Base-by-base conservation (phyloP, 1,284 basidiomycete genomes). In the Vanrija sp. region DNA sequence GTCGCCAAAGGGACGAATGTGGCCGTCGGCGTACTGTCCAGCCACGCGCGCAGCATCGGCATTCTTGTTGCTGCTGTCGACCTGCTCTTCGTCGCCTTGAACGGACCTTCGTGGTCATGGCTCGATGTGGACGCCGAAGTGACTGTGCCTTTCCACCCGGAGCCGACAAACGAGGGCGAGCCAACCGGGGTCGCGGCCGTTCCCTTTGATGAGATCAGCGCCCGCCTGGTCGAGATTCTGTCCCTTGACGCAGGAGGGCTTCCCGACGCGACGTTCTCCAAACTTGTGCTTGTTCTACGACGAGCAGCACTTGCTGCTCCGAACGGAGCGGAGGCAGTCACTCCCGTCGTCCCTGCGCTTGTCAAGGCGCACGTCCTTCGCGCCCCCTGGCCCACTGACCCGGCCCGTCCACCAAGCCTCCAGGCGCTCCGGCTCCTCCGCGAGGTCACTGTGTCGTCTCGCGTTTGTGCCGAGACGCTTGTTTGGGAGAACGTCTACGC, bases 271-370 rank as follows among this genome's bases (percentile, higher is more conserved):
- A 67, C 65, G 2, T 53, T 54, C 5, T 23, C 59, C 0, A 86
- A 85, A 56, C 73, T 92, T 2, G 73, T 92, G 3, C 78, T 78
- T 18, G 77, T 91, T 46, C 71, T 91, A 2, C 78, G 82, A 60
- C 80, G 84, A 42, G 73, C 88, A 6, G 83, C 83, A 16, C 78
- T 80, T 53, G 79, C 85, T 41, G 83, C 79, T 31, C 81, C 82
- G 46, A 66, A 69, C 14, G 71, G 81, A 20, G 86, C 87, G 2
- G 78, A 80, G 15, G 69, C 71, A 8, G 82, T 91, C 41, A 77
- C 80, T 4, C 55, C 68, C 1, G 76, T 90, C 8, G 60, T 90
- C 9, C 66, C 80, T 0, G 78, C 71, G 42, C 60, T 87, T 16
- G 62, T 88, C 45, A 50, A 51, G 20, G 42, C 57, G 4, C 63